These are phyloP conservation scores for Castanopsis chinensis DNA, from an alignment of 306 rosid genomes.

Conservation along the genomic window DNA sequence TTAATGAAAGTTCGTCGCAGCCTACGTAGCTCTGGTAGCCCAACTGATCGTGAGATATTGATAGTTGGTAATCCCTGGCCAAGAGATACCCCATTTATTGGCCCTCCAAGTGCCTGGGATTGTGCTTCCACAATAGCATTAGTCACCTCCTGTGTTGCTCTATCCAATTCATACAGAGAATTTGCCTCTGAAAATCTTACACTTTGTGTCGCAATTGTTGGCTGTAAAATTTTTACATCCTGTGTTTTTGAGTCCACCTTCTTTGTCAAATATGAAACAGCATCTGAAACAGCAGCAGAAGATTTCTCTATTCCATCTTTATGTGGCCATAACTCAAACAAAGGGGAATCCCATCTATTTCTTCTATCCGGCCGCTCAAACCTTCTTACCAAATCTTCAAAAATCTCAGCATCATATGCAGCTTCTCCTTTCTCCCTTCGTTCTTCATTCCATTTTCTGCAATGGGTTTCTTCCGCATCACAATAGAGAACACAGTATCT, in stretches of 20 bases:
- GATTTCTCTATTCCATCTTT: constrained; percentile 61
- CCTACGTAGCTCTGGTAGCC: constrained; percentile 86
- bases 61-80: constrained; percentile 68
- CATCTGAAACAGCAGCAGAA: constrained; percentile 57
- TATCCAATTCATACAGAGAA: constrained; percentile 79
- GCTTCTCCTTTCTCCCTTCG: constrained; percentile 68
- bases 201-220: constrained; percentile 90
- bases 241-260: constrained; percentile 67
- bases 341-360: constrained; percentile 93
- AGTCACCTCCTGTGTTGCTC: constrained; percentile 83
- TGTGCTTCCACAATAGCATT: constrained; percentile 84
- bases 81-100: constrained; percentile 60
- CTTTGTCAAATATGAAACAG: constrained; percentile 63
- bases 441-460: constrained; percentile 80
- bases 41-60: constrained; percentile 61
- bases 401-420: constrained; percentile 57
- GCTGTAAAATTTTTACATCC: constrained; percentile 85
- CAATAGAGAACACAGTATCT: constrained; percentile 83
- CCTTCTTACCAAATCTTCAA: constrained; percentile 80
- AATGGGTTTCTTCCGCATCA: constrained; percentile 62
- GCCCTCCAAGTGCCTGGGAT: constrained; percentile 80
- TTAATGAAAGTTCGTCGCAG: constrained; percentile 78
- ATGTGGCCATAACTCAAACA: constrained; percentile 81
- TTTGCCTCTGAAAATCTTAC: constrained; percentile 66
- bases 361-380: constrained; percentile 84